Evolutionary conservation across 352 stramenopile species (phyloP).

Genomic region (Globisporangium rhizosaccharum): DNA sequence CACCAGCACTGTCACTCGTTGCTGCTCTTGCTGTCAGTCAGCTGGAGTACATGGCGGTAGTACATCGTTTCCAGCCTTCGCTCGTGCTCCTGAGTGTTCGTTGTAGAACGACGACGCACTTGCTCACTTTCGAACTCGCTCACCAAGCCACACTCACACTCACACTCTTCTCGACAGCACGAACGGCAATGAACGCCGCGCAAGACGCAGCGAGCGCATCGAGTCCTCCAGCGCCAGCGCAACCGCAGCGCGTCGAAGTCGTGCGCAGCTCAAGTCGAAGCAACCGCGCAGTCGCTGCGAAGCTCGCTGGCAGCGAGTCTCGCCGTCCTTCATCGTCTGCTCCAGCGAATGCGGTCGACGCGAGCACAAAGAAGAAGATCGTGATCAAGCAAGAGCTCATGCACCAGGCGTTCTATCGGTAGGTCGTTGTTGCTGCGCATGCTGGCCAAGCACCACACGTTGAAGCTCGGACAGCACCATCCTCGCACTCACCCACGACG

Average conservation of each 20-base stretch:
- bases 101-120: too few relatives aligned
- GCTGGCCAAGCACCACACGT: background rate
- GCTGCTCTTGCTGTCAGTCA: too few relatives aligned
- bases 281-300: background rate
- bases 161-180: constrained; percentile 1
- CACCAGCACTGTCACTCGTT: too few relatives aligned
- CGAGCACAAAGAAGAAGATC: constrained; percentile 13
- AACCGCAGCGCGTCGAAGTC: background rate
- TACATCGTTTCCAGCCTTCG: too few relatives aligned
- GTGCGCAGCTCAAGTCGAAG: background rate
- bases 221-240: background rate
- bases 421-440: background rate
- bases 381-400: constrained; percentile 13
- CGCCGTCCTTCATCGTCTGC: background rate
- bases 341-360: background rate
- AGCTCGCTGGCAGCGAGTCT: background rate
- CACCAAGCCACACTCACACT: background rate
- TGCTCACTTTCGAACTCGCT: too few relatives aligned
- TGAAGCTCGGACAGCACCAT: background rate
- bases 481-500: too few relatives aligned
- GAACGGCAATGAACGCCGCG: background rate
- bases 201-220: background rate
- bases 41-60: too few relatives aligned
- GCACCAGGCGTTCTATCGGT: constrained; percentile 12
- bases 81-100: too few relatives aligned